Evolutionary conservation across 352 stramenopile genomes (phyloP).

Genomic region (Phytophthora pini): DNA sequence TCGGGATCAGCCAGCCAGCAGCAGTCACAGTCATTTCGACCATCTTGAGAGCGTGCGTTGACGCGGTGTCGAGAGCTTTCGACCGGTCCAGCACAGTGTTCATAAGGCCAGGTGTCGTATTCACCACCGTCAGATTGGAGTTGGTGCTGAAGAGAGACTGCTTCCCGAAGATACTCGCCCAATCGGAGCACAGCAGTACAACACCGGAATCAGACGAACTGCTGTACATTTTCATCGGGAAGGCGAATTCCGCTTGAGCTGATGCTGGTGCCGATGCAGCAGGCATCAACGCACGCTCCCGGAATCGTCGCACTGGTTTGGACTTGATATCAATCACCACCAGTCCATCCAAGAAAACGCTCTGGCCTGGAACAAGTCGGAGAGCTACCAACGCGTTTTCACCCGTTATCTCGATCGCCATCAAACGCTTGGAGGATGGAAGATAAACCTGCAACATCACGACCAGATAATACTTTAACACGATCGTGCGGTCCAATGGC

Average conservation of each 20-base stretch:
- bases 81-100: conserved; percentile 35
- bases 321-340: conserved; percentile 54
- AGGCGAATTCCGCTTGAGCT: conserved; percentile 42
- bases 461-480: conserved; percentile 74
- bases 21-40: conserved; percentile 41
- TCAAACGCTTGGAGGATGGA: conserved; percentile 38
- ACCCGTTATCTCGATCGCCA: conserved; percentile 63
- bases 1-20: conserved; percentile 62
- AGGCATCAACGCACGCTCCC: conserved; percentile 21
- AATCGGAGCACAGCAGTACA: conserved; percentile 69
- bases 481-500: conserved; percentile 50
- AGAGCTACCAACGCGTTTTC: conserved; percentile 51
- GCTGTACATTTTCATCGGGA: conserved; percentile 31
- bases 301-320: conserved; percentile 31
- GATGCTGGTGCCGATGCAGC: conserved; percentile 6
- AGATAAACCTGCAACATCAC: conserved; percentile 70
- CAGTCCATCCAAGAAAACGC: conserved; percentile 58
- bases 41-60: conserved; percentile 25
- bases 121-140: conserved; percentile 54
- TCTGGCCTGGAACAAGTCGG: conserved; percentile 53
- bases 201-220: conserved; percentile 25
- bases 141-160: conserved; percentile 58
- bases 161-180: conserved; percentile 65
- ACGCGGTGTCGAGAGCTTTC: neutral
- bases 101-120: conserved; percentile 50